Evolutionary conservation across 306 rosid genomes (phyloP), one percentile per base, ranked within the genome.

Genomic region (Glycyrrhiza uralensis): DNA sequence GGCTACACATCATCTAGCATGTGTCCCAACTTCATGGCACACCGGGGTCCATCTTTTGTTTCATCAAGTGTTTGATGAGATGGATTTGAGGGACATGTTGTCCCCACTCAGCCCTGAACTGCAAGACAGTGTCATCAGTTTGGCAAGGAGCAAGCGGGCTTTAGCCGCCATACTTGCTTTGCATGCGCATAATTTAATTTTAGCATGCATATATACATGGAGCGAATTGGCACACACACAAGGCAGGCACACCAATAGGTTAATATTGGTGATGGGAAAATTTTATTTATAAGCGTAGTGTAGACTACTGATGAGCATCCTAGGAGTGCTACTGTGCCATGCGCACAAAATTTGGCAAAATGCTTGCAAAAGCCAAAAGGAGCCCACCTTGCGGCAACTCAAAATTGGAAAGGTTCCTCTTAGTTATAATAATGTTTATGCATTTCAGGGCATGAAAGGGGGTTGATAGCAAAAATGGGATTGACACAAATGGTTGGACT

Each of bases 141-240:
- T 80, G 79, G 78, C 36, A 57, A 72, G 69, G 73, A 79, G 49
- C 71, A 64, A 74, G 49, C 32, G 19, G 77, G 28, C 50, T 71
- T 77, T 79, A 86, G 94, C 94, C 94, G 90, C 86, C 93, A 86
- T 78, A 85, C 76, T 71, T 84, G 66, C n/a, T 79, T 84, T 29
- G 88, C 93, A 84, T 81, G 93, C 91, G 83, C 82, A 76, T 72
- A 36, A 72, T 68, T 83, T 71, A 60, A 36, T 75, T 68, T 83
- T 71, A 60, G 50, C 75, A 80, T 80, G 50, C 77, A 84, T n/a
- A n/a, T n/a, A n/a, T 81, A 65, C 84, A 80, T 73, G 76, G 73
- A 78, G 33, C 69, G 3, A 33, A 24, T 58, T 62, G 41, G 11
- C 57, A 19, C 78, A 80, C 29, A 35, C 7, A 3, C 73, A 50